phyloP scores from a whole-genome alignment of 2,329 filamentous ascomycete genomes.

The Dothideomycetes sp. region DNA sequence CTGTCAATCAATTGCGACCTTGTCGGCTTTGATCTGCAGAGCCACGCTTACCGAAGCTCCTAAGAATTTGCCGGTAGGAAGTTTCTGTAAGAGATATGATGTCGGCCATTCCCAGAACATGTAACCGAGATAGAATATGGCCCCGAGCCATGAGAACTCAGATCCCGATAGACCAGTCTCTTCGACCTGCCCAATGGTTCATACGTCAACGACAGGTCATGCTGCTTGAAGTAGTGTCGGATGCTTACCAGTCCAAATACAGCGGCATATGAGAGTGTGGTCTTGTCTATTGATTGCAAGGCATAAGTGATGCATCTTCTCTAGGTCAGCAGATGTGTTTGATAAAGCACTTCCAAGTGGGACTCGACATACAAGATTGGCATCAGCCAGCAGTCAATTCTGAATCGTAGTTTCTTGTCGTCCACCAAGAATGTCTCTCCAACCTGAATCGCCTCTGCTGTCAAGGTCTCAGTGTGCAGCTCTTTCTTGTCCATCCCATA shows the following conservation, averaged over 20 bases:
- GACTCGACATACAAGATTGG: neutral
- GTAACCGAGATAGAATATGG: constrained; percentile 46
- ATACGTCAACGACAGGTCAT: too few species aligned
- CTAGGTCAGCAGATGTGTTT: neutral
- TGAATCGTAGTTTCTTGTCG: neutral
- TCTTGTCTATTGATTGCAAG: constrained; percentile 2
- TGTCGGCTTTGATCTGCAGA: too few species aligned
- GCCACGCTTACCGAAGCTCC: too few species aligned
- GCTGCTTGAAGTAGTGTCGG: too few species aligned
- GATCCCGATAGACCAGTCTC: too few species aligned
- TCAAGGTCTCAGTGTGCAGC: neutral
- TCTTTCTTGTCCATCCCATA: too few species aligned
- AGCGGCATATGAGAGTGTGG: constrained; percentile 1
- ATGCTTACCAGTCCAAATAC: constrained; percentile 1
- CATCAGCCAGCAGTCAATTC: neutral
- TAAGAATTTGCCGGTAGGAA: constrained; percentile 59
- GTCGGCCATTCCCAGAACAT: constrained; percentile 58
- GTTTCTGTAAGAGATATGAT: constrained; percentile 52
- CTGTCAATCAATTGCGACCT: too few species aligned
- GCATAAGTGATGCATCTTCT: constrained; percentile 2
- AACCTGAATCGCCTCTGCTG: neutral
- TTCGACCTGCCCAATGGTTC: too few species aligned
- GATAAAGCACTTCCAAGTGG: too few species aligned
- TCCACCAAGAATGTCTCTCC: neutral
- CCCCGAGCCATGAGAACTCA: too few species aligned